A percentile compares a stretch with the other conserved stretches of the same genome.
phyloP scores from a whole-genome alignment of 495 filamentous ascomycete species.

The Delitschia confertaspora region DNA sequence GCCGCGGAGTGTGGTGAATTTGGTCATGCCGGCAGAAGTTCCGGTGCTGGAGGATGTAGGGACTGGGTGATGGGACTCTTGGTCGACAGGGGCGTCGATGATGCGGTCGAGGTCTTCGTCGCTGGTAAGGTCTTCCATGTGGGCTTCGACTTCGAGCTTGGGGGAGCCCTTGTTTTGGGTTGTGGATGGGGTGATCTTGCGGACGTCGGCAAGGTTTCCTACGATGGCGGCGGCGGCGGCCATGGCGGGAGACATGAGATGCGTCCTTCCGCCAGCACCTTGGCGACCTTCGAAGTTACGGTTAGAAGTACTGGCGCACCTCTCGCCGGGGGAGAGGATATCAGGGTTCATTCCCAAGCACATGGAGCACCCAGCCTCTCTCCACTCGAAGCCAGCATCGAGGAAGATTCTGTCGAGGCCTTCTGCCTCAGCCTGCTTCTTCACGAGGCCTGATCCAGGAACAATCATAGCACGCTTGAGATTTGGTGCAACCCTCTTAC shows the following conservation, averaged over 20 bases:
- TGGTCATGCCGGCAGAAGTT: constrained; percentile 59
- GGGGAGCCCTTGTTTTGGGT: constrained; percentile 42
- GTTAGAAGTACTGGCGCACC: constrained; percentile 92
- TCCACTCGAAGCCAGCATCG: constrained; percentile 94
- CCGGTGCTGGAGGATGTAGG: constrained; percentile 47
- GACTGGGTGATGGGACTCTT: constrained; percentile 47
- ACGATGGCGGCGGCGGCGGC: constrained; percentile 83
- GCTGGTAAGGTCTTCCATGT: constrained; percentile 61
- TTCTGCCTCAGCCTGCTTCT: constrained; percentile 84
- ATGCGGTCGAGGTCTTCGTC: constrained; percentile 73
- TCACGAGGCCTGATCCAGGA: constrained; percentile 89
- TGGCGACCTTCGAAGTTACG: constrained; percentile 97
- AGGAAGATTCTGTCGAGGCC: constrained; percentile 86
- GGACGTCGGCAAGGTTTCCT: constrained; percentile 85
- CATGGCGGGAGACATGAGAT: constrained; percentile 96
- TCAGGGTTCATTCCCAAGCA: constrained; percentile 99
- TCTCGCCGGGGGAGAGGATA: constrained; percentile 86
- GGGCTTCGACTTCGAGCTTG: constrained; percentile 48
- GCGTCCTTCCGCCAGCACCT: constrained; percentile 85
- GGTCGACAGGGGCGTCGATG: constrained; percentile 65
- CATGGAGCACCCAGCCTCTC: constrained; percentile 97
- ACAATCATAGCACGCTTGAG: constrained; percentile 94
- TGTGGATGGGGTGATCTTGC: constrained; percentile 54
- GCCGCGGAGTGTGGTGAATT: constrained; percentile 74
- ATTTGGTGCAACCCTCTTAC: constrained; percentile 74